Percentiles rank a stretch among this genome's conserved stretches.
Evolutionary conservation across 768 basidiomycete species (phyloP).

Genomic region (Suillus sp.): DNA sequence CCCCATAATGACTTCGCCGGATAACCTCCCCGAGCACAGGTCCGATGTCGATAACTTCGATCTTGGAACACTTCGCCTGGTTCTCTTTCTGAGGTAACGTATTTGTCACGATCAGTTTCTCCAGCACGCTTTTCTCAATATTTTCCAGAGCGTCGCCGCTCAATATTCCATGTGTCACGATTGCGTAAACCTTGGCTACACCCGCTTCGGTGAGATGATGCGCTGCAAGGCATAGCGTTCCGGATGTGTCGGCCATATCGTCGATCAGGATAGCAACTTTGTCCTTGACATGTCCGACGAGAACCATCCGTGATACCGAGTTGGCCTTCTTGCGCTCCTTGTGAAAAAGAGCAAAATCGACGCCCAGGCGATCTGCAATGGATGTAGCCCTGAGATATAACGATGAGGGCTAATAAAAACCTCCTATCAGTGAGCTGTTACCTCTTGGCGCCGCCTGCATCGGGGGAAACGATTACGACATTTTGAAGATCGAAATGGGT

Average conservation of each 20-base stretch:
- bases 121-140: conserved; percentile 73
- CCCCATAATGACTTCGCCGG: conserved; percentile 94
- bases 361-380: conserved; percentile 92
- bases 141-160: conserved; percentile 83
- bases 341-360: conserved; percentile 99
- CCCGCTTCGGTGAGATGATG: conserved; percentile 88
- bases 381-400: conserved; percentile 78
- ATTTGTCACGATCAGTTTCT: conserved; percentile 97
- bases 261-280: conserved; percentile 95
- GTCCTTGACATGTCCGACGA: conserved; percentile 91
- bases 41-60: conserved; percentile 94
- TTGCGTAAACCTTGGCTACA: conserved; percentile 80
- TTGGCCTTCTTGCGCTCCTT: conserved; percentile 98
- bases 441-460: conserved; percentile 99
- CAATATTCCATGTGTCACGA: conserved; percentile 96
- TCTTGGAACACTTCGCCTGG: conserved; percentile 67
- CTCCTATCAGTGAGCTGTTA: conserved; percentile 34
- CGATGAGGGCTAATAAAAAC: conserved; percentile 19
- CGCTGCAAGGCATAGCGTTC: conserved; percentile 91
- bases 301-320: conserved; percentile 91
- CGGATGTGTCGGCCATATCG: conserved; percentile 98
- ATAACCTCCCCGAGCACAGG: conserved; percentile 96
- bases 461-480: conserved; percentile 95
- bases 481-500: conserved; percentile 83
- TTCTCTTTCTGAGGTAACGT: conserved; percentile 90